Conservation (phyloP, 176 grass and related monocot species). For the Canna indica region DNA sequence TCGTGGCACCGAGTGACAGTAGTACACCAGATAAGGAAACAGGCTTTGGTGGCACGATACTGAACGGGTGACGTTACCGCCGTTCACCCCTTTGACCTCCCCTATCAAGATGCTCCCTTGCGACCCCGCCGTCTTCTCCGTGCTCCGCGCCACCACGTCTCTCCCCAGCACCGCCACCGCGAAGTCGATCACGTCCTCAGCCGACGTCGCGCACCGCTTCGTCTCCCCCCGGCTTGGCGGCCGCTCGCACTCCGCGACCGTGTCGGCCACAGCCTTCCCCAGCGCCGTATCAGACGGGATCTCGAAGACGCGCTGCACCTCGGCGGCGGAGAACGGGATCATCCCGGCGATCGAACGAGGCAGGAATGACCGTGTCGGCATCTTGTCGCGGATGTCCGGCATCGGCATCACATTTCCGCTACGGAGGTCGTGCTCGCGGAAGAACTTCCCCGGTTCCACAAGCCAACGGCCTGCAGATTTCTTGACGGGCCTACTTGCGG, state of each 20-base stretch:
- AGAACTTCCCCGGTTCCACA: slow-evolving; percentile 12
- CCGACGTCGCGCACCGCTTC: slow-evolving; percentile 11
- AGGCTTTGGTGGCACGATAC: slow-evolving; percentile 14
- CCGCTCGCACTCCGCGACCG: slow-evolving; percentile 5
- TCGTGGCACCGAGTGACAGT: slow-evolving; percentile 4
- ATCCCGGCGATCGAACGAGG: neutral
- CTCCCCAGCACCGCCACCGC: slow-evolving; percentile 8
- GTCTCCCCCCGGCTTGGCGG: slow-evolving; percentile 12
- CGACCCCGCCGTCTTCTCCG: slow-evolving; percentile 2
- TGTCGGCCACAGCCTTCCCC: slow-evolving; percentile 13
- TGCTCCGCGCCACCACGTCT: slow-evolving; percentile 1
- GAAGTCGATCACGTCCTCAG: slow-evolving; percentile 15
- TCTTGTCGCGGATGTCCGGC: slow-evolving; percentile 9
- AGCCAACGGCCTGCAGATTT: neutral
- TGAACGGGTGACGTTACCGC: neutral
- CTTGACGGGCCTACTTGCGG: neutral
- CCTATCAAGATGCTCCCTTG: neutral
- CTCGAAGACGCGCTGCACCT: neutral
- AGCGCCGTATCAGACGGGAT: neutral
- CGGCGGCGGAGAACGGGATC: slow-evolving; percentile 4
- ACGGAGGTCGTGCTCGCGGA: slow-evolving; percentile 4
- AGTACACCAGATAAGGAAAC: slow-evolving; percentile 7
- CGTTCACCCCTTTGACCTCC: neutral
- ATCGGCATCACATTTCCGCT: slow-evolving; percentile 8
- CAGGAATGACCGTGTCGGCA: slow-evolving; percentile 7